Conservation (phyloP, 306 rosid species). For the Pterocarpus santalinus region DNA sequence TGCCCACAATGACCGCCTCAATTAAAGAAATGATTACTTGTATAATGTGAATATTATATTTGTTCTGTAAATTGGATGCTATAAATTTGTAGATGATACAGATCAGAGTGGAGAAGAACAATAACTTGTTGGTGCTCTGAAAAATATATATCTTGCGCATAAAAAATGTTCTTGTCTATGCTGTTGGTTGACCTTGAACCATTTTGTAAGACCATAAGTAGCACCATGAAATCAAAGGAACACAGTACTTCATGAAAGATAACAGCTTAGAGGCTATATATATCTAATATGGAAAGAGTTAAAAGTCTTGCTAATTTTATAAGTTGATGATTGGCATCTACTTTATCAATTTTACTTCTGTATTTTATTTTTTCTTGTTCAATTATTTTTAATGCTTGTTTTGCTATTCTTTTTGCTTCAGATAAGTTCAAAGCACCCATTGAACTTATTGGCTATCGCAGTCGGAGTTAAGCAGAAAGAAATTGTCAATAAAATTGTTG, state of each 20-base stretch:
- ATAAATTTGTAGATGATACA: not conserved
- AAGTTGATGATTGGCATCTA: not conserved
- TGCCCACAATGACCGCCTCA: not conserved
- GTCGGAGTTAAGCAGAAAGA: slow-evolving; percentile 87
- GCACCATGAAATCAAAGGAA: not conserved
- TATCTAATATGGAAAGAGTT: not conserved
- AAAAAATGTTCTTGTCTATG: not conserved
- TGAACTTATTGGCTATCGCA: slow-evolving; percentile 83
- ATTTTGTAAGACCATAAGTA: not conserved
- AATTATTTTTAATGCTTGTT: not conserved
- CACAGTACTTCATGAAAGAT: not conserved
- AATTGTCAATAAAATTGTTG: slow-evolving; percentile 70
- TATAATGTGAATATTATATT: slow-evolving; percentile 3
- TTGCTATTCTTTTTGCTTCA: slow-evolving; percentile 44
- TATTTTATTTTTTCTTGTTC: not conserved
- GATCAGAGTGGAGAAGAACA: not conserved
- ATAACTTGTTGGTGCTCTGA: not conserved
- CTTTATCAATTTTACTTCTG: not conserved
- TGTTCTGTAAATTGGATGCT: slow-evolving; percentile 13
- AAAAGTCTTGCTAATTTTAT: not conserved
- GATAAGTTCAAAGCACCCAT: slow-evolving; percentile 55
- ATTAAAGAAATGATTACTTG: slow-evolving; percentile 10
- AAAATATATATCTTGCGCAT: too few relatives aligned
- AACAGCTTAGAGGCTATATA: slow-evolving; percentile 7
- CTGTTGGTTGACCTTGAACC: too few relatives aligned